Evolutionary conservation across 768 basidiomycete species (phyloP), one percentile per base, ranked within the genome.

Genomic region (Termitomyces sp.): DNA sequence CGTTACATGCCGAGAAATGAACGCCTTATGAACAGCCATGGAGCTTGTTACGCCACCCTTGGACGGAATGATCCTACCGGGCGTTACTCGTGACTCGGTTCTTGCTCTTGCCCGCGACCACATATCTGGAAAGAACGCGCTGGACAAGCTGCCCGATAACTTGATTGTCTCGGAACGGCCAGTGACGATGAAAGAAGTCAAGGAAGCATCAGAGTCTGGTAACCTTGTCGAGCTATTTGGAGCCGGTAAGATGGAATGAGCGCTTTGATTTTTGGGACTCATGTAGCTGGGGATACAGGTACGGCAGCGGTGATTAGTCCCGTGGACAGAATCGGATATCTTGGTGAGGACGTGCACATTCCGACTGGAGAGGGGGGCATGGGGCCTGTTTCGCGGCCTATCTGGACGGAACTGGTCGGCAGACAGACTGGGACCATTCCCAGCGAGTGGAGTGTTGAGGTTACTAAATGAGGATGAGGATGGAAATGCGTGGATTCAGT

Each of bases 21-120:
- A 66, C 75, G 35, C 33, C 19, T 35, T 9, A 40, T 40, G 38
- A 11, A 0, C 62, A 90, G 87, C 75, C n/a, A 68, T 83, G 57
- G 93, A 98, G 68, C 78, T 97, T 53, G 77, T 92, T 60, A 97
- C 96, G 1, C 91, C 95, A 2, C 89, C 92, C 14, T 74, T 97
- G 58, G 92, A 90, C 67, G 94, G 94, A 50, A 88, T 91, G 71
- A 92, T 98, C 64, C 82, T 98, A 1, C 94, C 94, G 2, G 93
- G 95, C 45, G 84, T 98, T 26, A 97, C 94, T 7, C 85, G 95
- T 60, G 88, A 89, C 64, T 94, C 91, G 28, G 85, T 91, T 43
- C 80, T 97, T 40, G 64, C 77, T 0, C 85, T 98, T 44, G 81
- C 83, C 4, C 73, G 81, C 15, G 85, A 83, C 9, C 90, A 91